Evolutionary conservation across 78 protist species (phyloP).

Genomic region (Salpingoeca rosetta): DNA sequence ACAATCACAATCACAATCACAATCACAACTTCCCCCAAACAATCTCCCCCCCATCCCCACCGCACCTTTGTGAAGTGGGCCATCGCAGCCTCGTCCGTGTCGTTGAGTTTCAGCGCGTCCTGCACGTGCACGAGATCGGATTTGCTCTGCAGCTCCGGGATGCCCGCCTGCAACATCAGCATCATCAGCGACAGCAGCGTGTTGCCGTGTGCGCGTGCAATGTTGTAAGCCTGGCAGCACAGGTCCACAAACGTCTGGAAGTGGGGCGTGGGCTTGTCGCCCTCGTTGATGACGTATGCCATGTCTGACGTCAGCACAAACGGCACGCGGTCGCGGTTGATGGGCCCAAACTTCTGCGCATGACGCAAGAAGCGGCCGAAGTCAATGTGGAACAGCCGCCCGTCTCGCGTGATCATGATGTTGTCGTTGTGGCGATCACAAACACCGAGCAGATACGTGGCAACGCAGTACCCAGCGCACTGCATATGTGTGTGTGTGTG

Average conservation of each 20-base stretch:
- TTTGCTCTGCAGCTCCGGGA: conserved; percentile 73
- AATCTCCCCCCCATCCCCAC: no score
- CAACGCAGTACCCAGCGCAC: conserved; percentile 83
- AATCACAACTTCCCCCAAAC: no score
- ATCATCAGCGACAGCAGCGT: conserved; percentile 65
- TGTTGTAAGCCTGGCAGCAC: conserved; percentile 70
- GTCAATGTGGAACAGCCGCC: conserved; percentile 87
- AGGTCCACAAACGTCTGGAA: conserved; percentile 50
- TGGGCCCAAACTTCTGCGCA: conserved; percentile 42
- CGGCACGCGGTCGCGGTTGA: conserved; percentile 89
- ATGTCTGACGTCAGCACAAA: conserved; percentile 80
- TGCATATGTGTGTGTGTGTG: no score
- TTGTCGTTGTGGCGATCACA: conserved; percentile 86
- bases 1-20: no score
- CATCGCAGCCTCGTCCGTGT: conserved; percentile 43
- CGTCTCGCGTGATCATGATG: conserved; percentile 57
- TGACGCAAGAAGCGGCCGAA: conserved; percentile 83
- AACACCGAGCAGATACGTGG: conserved; percentile 75
- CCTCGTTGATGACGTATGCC: conserved; percentile 36
- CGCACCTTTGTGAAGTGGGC: neutral
- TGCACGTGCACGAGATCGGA: conserved; percentile 59
- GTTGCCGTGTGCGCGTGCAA: conserved; percentile 56
- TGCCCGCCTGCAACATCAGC: conserved; percentile 62
- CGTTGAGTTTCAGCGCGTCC: conserved; percentile 36
- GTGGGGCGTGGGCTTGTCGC: conserved; percentile 33